A percentile compares a stretch with the other conserved stretches of the same genome.
Conservation (phyloP, 176 grass and related monocot species). For the Leersia perrieri region DNA sequence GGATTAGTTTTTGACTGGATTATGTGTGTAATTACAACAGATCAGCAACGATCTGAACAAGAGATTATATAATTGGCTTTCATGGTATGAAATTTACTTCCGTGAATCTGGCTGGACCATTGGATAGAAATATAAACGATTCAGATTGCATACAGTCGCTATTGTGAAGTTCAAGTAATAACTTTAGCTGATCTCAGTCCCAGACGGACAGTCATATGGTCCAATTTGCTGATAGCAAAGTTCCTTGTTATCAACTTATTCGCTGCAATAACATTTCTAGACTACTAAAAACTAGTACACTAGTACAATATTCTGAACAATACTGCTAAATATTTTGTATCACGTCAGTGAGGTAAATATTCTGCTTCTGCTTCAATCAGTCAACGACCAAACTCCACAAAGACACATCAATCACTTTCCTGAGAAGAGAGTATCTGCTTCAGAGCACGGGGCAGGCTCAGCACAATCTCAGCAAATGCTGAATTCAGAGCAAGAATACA, state of each 20-base stretch:
- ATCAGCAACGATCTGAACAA: no score
- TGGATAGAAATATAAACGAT: no score
- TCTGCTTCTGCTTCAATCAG: neutral
- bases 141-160: no score
- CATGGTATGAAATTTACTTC: no score
- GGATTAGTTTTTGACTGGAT: no score
- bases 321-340: conserved; percentile 4
- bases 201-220: neutral
- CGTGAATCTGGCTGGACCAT: no score
- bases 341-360: neutral
- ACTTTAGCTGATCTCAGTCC: no score
- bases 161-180: no score
- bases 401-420: conserved; percentile 41
- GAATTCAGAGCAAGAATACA: conserved; percentile 4
- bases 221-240: neutral
- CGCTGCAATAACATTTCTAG: neutral
- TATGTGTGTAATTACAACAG: no score
- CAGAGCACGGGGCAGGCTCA: conserved; percentile 66
- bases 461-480: conserved; percentile 94
- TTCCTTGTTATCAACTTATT: neutral
- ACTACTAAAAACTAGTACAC: neutral
- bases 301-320: neutral
- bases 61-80: no score
- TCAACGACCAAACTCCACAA: neutral
- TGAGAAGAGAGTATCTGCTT: conserved; percentile 59